A percentile compares a stretch with the other conserved stretches of the same genome.
These are phyloP conservation scores for Gonium pectorale DNA, from an alignment of 139 green algal genomes.

Conservation along the genomic window DNA sequence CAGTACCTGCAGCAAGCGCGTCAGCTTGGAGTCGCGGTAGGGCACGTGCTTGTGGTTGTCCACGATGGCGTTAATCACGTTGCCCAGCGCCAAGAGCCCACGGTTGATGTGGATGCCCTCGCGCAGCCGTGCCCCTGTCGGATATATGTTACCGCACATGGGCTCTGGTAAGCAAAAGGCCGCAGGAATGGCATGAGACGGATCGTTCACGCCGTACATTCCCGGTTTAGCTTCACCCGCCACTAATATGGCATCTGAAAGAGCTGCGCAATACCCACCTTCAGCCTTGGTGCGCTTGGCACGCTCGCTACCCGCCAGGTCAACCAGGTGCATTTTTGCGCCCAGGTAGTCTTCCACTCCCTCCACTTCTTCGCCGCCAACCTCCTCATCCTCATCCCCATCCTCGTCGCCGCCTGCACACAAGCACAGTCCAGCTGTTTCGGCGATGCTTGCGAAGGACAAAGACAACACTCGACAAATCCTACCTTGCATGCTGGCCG, in stretches of 20 bases:
- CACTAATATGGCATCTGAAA: background rate
- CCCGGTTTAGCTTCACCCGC: background rate
- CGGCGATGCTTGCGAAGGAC: too few species aligned
- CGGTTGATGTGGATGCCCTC: conserved; percentile 97
- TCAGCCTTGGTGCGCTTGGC: conserved; percentile 94
- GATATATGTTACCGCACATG: too few species aligned
- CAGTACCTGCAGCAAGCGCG: conserved; percentile 90
- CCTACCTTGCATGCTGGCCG: background rate
- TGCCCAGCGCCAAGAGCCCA: conserved; percentile 95
- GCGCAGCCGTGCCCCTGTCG: conserved; percentile 63
- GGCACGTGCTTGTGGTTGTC: conserved; percentile 83
- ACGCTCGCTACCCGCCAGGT: conserved; percentile 92
- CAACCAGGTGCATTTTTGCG: conserved; percentile 97
- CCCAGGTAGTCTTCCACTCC: conserved; percentile 82
- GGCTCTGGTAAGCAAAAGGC: too few species aligned
- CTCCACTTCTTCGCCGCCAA: conserved; percentile 44
- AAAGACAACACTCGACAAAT: background rate
- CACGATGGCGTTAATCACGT: conserved; percentile 96
- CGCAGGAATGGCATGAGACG: too few species aligned
- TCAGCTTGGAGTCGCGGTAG: conserved; percentile 95
- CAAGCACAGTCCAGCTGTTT: too few species aligned
- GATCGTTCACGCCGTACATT: too few species aligned
- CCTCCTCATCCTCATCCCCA: conserved; percentile 61
- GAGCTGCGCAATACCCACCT: conserved; percentile 50
- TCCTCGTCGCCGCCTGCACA: conserved; percentile 47